A percentile compares a stretch with the other conserved stretches of the same genome.
Conservation (phyloP, 129 eudicot species). For the Silybum marianum region DNA sequence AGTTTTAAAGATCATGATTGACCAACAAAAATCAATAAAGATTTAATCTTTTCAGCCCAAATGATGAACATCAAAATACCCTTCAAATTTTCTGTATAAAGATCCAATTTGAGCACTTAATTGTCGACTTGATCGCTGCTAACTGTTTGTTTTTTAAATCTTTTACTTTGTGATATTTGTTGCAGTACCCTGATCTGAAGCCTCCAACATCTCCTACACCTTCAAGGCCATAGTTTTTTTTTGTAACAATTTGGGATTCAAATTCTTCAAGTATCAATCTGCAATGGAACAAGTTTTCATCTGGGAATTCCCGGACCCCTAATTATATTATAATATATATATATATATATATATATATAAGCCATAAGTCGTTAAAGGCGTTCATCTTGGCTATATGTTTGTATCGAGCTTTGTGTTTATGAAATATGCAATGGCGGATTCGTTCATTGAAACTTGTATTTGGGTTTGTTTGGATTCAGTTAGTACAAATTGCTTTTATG, state of each 20-base stretch:
- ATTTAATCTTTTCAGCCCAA: not conserved
- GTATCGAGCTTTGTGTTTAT: conserved; percentile 28
- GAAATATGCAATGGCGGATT: conserved; percentile 1
- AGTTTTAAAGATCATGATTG: not conserved
- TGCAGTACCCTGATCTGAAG: conserved; percentile 80
- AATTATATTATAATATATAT: not conserved
- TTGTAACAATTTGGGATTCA: conserved; percentile 13
- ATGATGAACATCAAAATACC: not conserved
- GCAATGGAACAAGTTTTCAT: conserved; percentile 18
- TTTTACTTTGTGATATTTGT: conserved; percentile 2
- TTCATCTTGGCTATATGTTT: conserved; percentile 9
- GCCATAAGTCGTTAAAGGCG: conserved; percentile 12
- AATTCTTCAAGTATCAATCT: conserved; percentile 13
- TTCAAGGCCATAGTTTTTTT: conserved; percentile 57
- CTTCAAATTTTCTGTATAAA: not conserved
- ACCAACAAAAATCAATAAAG: not conserved
- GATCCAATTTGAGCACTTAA: not conserved
- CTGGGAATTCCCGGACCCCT: conserved; percentile 31
- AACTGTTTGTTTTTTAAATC: not conserved
- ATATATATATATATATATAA: not conserved
- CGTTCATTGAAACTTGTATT: conserved; percentile 14
- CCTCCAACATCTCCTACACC: conserved; percentile 90
- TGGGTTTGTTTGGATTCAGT: conserved; percentile 15
- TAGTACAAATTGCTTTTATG: conserved; percentile 9
- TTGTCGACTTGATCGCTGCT: not conserved